A percentile compares a stretch with the other conserved stretches of the same genome.
phyloP scores from a whole-genome alignment of 2,329 filamentous ascomycete genomes.

The Orbilia quercus region DNA sequence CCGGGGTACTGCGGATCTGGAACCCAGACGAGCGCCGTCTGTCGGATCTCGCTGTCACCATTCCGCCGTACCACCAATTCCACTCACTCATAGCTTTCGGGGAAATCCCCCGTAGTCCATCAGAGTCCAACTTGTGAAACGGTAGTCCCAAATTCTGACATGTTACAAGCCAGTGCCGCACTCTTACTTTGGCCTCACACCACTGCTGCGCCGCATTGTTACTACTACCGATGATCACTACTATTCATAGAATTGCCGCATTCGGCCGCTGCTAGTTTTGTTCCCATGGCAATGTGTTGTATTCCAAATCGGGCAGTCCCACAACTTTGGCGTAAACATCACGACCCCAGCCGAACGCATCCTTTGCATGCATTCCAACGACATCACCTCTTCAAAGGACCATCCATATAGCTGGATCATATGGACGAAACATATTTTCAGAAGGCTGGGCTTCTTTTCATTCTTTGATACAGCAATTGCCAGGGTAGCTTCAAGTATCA shows the following conservation, averaged over 20 bases:
- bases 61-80: neutral
- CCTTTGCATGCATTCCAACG: slow-evolving; percentile 1
- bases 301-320: neutral
- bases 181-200: no score
- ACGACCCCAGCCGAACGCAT: slow-evolving; percentile 9
- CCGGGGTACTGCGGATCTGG: neutral
- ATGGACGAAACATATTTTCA: neutral
- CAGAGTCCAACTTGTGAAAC: no score
- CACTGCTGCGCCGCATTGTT: neutral
- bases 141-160: no score
- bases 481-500: no score
- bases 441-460: neutral
- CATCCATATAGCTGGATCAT: neutral
- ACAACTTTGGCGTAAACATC: slow-evolving; percentile 20
- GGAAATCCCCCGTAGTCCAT: neutral
- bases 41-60: neutral
- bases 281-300: slow-evolving; percentile 1
- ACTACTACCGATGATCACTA: neutral
- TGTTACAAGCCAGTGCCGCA: no score
- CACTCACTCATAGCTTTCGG: neutral
- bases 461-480: no score
- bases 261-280: neutral
- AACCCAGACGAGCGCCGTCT: neutral
- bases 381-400: slow-evolving; percentile 7
- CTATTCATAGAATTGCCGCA: slow-evolving; percentile 8